Evolutionary conservation across 192 early-diverging fungal species (phyloP).

Genomic region (Mortierella antarctica): DNA sequence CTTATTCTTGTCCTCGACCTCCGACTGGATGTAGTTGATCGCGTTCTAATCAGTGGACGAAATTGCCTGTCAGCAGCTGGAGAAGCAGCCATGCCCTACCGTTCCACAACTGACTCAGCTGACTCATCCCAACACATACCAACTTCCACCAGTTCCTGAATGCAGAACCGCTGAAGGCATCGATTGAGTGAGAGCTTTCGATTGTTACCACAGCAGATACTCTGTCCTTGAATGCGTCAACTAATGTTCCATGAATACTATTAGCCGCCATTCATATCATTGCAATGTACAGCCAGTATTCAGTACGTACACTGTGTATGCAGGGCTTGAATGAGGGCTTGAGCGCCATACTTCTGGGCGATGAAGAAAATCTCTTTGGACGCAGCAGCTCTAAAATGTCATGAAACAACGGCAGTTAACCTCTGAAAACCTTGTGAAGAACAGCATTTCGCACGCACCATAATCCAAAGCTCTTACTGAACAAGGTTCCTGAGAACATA

Average conservation of each 20-base stretch:
- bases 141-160: constrained; percentile 50
- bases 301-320: constrained; percentile 28
- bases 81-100: too few species aligned
- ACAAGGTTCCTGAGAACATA: constrained; percentile 24
- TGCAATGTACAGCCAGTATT: neutral
- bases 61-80: too few species aligned
- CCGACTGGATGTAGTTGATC: constrained; percentile 18
- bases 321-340: constrained; percentile 26
- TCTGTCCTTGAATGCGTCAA: constrained; percentile 37
- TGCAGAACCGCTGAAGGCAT: neutral
- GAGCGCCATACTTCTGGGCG: constrained; percentile 45
- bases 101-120: too few species aligned
- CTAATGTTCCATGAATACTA: neutral
- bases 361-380: constrained; percentile 33
- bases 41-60: constrained; percentile 18
- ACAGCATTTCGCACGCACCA: neutral
- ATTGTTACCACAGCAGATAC: constrained; percentile 26
- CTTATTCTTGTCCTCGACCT: constrained; percentile 11
- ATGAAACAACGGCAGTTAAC: neutral
- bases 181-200: constrained; percentile 31
- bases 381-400: constrained; percentile 5
- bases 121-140: neutral
- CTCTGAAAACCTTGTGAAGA: neutral
- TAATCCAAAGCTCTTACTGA: constrained; percentile 1
- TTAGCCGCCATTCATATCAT: neutral